Percentiles rank a stretch among this genome's conserved stretches.
Conservation (phyloP, 257 asterid species). For the Vinca minor region DNA sequence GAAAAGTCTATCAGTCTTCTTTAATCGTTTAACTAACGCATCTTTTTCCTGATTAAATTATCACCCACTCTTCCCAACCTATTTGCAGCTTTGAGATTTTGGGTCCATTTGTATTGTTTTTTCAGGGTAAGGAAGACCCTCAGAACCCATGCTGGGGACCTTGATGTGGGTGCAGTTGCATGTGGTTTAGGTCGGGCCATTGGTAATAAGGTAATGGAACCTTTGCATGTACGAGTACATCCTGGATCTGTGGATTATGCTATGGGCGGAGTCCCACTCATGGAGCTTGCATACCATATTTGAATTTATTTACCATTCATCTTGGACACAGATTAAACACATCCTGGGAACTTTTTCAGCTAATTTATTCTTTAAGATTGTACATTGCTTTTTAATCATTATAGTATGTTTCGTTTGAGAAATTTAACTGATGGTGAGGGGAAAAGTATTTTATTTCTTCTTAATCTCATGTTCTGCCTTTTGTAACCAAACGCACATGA, state of each 20-base stretch:
- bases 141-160: slow-evolving; percentile 72
- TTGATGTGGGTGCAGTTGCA: slow-evolving; percentile 84
- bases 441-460: neutral
- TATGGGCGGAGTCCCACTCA: too few species aligned
- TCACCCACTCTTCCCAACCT: neutral
- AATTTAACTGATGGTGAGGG: neutral
- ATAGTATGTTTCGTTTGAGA: neutral
- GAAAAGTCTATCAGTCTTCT: neutral
- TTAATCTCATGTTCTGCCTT: too few species aligned
- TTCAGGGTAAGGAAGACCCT: slow-evolving; percentile 75
- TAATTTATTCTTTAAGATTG: too few species aligned
- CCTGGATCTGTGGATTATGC: too few species aligned
- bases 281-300: neutral
- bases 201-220: slow-evolving; percentile 72
- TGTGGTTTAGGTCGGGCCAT: slow-evolving; percentile 95
- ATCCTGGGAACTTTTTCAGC: neutral
- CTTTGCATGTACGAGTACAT: too few species aligned
- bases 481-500: neutral
- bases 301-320: neutral
- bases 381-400: neutral
- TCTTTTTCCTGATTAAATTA: neutral
- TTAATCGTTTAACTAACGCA: neutral
- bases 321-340: neutral
- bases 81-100: neutral
- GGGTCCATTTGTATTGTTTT: slow-evolving; percentile 8